Evolutionary conservation across 176 grass and related monocot species (phyloP), one percentile per base, ranked within the genome.

Genomic region (Triticum dicoccoides): DNA sequence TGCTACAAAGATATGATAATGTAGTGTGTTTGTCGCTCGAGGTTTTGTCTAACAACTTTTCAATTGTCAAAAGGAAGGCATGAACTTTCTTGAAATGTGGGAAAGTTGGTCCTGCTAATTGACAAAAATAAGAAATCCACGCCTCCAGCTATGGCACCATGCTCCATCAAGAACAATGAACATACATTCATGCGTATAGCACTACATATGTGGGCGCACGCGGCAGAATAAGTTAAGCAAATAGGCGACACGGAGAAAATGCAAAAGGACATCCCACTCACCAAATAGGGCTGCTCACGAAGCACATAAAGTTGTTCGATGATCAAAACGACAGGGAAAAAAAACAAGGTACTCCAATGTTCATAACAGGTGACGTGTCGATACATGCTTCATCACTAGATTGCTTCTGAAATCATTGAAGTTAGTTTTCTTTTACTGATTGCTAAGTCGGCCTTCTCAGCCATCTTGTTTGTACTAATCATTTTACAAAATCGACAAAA

Each of bases 61-160:
- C 11, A 56, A 9, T 39, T 30, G 65, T 64, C 65, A 84, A 72
- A 79, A 71, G 80, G 20, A 4, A 6, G 18, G 14, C 1, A 1
- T 13, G 10, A n/a, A 8, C 81, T 84, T 89, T 84, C 87, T 89
- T 84, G 65, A 73, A 65, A 73, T n/a, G 39, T 12, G 35, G n/a
- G 56, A 87, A 56, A 56, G 17, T 20, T 56, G 52, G 52, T 3
- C 52, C 52, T 1, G 49, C 49, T 52, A 14, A 52, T 52, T 52
- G 14, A 6, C 49, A 52, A 56, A 56, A 56, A 51, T 51, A 56
- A 18, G 6, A 56, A 82, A 69, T 81, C 30, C 59, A 81, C 65
- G 20, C 41, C 13, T 66, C 14, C 14, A 25, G 29, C 61, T 52
- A 51, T 51, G 47, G 47, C 47, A 15, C 47, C 47, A 51, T 15